Percentiles rank a stretch among this genome's conserved stretches.
phyloP scores from a whole-genome alignment of 1,284 basidiomycete species.

The Ganoderma multipileum region DNA sequence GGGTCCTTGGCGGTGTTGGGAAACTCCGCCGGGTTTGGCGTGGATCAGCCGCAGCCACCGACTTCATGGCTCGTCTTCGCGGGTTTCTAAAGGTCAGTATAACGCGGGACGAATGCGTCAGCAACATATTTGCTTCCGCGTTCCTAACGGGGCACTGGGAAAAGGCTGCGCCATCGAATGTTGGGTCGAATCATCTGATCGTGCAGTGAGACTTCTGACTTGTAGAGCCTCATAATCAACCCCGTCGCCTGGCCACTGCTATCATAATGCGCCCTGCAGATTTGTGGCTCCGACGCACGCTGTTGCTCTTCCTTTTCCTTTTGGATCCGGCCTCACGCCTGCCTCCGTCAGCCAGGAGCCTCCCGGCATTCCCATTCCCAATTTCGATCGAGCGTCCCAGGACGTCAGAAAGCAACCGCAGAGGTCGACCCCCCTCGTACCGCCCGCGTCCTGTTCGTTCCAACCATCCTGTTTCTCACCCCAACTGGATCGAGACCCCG shows the following conservation, averaged over 20 bases:
- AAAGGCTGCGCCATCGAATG: neutral
- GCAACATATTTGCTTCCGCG: slow-evolving; percentile 30
- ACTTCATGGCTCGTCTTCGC: slow-evolving; percentile 9
- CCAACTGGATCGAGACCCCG: neutral
- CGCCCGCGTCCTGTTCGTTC: slow-evolving; percentile 26
- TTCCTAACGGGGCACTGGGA: slow-evolving; percentile 9
- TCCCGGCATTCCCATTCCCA: neutral
- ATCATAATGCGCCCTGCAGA: slow-evolving; percentile 5
- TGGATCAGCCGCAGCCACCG: slow-evolving; percentile 14
- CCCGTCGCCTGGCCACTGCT: neutral
- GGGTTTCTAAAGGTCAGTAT: slow-evolving; percentile 17
- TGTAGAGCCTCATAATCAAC: slow-evolving; percentile 3
- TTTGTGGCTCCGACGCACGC: slow-evolving; percentile 16
- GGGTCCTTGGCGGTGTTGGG: slow-evolving; percentile 1
- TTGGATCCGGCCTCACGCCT: neutral
- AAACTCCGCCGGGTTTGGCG: slow-evolving; percentile 8
- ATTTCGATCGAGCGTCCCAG: slow-evolving; percentile 8
- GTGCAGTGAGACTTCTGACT: neutral
- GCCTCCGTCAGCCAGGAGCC: slow-evolving; percentile 5
- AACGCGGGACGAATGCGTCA: slow-evolving; percentile 22
- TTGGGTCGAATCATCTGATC: slow-evolving; percentile 29
- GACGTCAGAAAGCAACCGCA: slow-evolving; percentile 16
- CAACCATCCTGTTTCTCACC: slow-evolving; percentile 14
- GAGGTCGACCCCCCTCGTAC: slow-evolving; percentile 19
- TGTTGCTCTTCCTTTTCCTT: neutral